These are phyloP conservation scores for Cyclotella choctawhatcheeana DNA, from an alignment of 108 stramenopile species.

Conservation along the genomic window DNA sequence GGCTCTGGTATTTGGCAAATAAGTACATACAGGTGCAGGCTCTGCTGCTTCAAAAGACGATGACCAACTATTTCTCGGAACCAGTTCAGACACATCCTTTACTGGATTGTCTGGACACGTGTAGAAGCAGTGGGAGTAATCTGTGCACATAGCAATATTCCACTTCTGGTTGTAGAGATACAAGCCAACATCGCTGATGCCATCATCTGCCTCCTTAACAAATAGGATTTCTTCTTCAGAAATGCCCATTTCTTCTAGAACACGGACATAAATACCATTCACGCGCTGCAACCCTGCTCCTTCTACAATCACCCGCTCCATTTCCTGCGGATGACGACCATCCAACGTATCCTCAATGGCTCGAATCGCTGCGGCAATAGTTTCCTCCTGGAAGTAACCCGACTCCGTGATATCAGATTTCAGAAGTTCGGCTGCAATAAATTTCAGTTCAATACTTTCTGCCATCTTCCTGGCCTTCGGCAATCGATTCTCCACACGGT, in stretches of 20 bases:
- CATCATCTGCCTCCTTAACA: conserved; percentile 51
- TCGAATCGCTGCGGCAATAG: conserved; percentile 50
- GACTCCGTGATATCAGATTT: conserved; percentile 47
- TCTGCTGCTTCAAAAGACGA: conserved; percentile 21
- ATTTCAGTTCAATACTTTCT: conserved; percentile 51
- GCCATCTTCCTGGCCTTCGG: conserved; percentile 32
- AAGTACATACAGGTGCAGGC: conserved; percentile 33
- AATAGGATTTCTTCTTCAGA: conserved; percentile 46
- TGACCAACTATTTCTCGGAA: conserved; percentile 35
- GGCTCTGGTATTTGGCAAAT: conserved; percentile 26
- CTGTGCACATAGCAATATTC: conserved; percentile 52
- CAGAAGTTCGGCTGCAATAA: conserved; percentile 59
- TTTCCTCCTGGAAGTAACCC: conserved; percentile 48
- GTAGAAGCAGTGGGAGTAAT: conserved; percentile 52
- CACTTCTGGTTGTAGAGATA: conserved; percentile 40
- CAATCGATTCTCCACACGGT: conserved; percentile 20
- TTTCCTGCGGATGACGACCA: conserved; percentile 43
- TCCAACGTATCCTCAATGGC: conserved; percentile 50
- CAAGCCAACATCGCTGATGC: conserved; percentile 42
- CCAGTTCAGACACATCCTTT: conserved; percentile 28
- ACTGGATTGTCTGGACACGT: conserved; percentile 25
- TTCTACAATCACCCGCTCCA: conserved; percentile 72
- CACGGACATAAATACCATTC: conserved; percentile 65
- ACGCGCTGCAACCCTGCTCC: conserved; percentile 51
- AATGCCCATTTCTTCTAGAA: conserved; percentile 45